These are phyloP conservation scores for Psilocybe tampanensis DNA, from an alignment of 768 basidiomycete genomes.

Conservation along the genomic window DNA sequence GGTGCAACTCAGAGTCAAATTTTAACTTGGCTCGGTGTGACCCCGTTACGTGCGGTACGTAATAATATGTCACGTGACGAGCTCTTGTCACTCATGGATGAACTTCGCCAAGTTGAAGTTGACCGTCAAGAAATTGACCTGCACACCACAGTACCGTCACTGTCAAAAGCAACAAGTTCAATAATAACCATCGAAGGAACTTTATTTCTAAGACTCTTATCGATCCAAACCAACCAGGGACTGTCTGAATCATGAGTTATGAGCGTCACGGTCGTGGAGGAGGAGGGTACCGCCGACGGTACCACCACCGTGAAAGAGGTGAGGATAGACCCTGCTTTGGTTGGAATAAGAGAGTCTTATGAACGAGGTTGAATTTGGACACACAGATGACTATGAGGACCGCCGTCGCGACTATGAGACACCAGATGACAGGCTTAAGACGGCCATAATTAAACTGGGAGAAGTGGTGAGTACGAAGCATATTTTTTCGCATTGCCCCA, in stretches of 20 bases:
- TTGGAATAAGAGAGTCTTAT: constrained; percentile 19
- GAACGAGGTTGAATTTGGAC: constrained; percentile 14
- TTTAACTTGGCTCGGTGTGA: too few species aligned
- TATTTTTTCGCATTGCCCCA: constrained; percentile 3
- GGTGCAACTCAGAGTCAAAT: too few species aligned
- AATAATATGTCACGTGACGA: too few species aligned
- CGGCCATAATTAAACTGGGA: constrained; percentile 69
- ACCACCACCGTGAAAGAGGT: constrained; percentile 52
- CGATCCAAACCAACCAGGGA: neutral
- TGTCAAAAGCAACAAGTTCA: neutral
- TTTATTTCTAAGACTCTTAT: neutral
- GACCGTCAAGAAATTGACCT: neutral
- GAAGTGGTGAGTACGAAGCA: constrained; percentile 66
- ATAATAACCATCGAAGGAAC: neutral
- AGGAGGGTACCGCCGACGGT: constrained; percentile 40
- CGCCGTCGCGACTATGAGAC: constrained; percentile 68
- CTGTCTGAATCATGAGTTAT: constrained; percentile 51
- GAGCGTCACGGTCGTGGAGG: constrained; percentile 56
- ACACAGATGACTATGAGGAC: constrained; percentile 69
- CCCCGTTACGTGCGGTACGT: too few species aligned
- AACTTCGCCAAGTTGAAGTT: too few species aligned
- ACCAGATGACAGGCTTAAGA: constrained; percentile 72
- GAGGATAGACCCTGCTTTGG: constrained; percentile 33
- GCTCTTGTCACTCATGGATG: too few species aligned
- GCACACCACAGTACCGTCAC: neutral